Conservation (phyloP, 106 monocot genomes). For the Alisma plantagoaquatica region DNA sequence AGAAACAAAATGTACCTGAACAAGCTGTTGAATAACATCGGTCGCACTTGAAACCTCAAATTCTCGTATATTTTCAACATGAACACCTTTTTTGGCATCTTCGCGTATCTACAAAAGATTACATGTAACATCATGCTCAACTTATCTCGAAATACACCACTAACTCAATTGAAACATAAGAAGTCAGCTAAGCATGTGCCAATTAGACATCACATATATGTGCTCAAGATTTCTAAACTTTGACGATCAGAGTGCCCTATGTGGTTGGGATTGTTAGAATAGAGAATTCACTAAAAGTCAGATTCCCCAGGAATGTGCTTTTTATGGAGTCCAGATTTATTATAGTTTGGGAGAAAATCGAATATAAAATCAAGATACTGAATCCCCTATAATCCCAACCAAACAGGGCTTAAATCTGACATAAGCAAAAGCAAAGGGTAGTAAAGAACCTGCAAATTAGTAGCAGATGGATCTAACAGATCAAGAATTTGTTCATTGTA, state of each 20-base stretch:
- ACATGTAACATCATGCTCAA: neutral
- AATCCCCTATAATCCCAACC: too few species aligned
- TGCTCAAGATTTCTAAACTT: too few species aligned
- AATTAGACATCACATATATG: too few species aligned
- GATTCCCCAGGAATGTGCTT: neutral
- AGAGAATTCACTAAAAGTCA: neutral
- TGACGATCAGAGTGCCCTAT: too few species aligned
- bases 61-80: constrained; percentile 62
- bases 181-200: too few species aligned
- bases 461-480: constrained; percentile 68
- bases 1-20: constrained; percentile 32
- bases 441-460: constrained; percentile 97
- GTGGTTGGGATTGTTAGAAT: neutral
- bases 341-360: too few species aligned
- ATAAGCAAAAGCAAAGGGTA: too few species aligned
- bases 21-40: constrained; percentile 42
- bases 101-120: constrained; percentile 43
- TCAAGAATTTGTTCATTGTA: constrained; percentile 97
- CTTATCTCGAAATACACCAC: too few species aligned
- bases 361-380: too few species aligned
- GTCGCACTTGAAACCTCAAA: constrained; percentile 34
- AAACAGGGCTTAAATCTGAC: too few species aligned
- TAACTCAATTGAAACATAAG: too few species aligned
- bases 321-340: too few species aligned
- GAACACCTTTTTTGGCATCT: constrained; percentile 57